Percentiles rank a stretch among this genome's conserved stretches.
Evolutionary conservation across 2,329 filamentous ascomycete species (phyloP).

Genomic region (Colletotrichum spaethianum): DNA sequence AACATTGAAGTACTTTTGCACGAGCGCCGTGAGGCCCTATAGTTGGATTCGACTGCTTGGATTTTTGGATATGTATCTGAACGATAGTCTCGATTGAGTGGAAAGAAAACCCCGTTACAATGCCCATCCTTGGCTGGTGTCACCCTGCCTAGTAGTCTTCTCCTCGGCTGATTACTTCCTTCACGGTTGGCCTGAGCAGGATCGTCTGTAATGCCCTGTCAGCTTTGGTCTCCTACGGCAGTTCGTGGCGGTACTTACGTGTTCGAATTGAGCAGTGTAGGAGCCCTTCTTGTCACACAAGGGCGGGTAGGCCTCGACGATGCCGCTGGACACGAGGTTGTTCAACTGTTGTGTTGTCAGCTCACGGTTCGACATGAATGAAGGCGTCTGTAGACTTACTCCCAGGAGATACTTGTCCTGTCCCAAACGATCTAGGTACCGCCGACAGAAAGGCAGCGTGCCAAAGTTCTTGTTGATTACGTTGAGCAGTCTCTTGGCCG

Average conservation of each 20-base stretch:
- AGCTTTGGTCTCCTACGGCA: too few relatives aligned
- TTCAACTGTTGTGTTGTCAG: conserved; percentile 75
- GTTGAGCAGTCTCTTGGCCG: conserved; percentile 87
- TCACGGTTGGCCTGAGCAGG: conserved; percentile 82
- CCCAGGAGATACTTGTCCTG: conserved; percentile 95
- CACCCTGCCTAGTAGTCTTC: conserved; percentile 78
- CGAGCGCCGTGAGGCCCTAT: neutral
- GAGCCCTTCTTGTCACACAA: conserved; percentile 93
- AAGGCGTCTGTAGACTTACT: conserved; percentile 65
- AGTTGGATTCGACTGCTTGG: conserved; percentile 22
- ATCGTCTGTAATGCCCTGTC: conserved; percentile 70
- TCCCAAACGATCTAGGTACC: conserved; percentile 92
- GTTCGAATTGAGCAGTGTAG: conserved; percentile 94
- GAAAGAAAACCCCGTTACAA: conserved; percentile 30
- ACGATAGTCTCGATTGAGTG: conserved; percentile 35
- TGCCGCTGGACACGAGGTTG: conserved; percentile 84
- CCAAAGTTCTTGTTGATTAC: conserved; percentile 98
- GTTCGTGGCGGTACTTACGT: conserved; percentile 72
- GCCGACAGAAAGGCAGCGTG: conserved; percentile 89
- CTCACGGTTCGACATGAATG: conserved; percentile 47
- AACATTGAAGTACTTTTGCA: neutral
- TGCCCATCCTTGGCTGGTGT: conserved; percentile 24
- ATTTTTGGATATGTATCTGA: conserved; percentile 30
- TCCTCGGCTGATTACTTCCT: conserved; percentile 89
- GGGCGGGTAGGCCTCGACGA: conserved; percentile 92